Conservation (phyloP, 257 asterid genomes). For the Petunia secreta region DNA sequence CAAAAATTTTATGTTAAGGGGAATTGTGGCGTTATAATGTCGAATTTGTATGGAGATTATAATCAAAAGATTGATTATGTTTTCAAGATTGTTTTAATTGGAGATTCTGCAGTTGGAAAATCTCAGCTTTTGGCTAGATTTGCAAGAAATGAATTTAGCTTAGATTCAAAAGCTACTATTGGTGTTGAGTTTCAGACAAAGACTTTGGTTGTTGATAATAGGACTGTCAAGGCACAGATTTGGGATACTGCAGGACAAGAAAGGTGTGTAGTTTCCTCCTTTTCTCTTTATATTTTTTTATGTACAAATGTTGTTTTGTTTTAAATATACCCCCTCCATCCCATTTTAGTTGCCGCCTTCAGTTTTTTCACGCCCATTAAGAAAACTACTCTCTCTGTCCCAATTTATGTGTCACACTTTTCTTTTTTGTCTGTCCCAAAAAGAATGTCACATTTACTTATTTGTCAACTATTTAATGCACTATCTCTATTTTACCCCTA, state of each 20-base stretch:
- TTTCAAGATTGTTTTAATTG: constrained; percentile 78
- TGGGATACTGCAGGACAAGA: constrained; percentile 98
- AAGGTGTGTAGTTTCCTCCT: constrained; percentile 45
- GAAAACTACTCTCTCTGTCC: too few relatives aligned
- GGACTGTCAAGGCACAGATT: constrained; percentile 88
- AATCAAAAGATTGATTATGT: constrained; percentile 88
- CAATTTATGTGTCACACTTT: too few relatives aligned
- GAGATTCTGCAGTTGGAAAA: constrained; percentile 91
- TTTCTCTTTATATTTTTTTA: not conserved
- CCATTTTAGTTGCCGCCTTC: too few relatives aligned
- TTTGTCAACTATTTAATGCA: too few relatives aligned
- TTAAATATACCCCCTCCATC: too few relatives aligned
- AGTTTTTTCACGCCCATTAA: too few relatives aligned
- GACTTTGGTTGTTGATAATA: constrained; percentile 67
- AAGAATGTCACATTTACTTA: too few relatives aligned
- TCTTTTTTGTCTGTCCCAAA: too few relatives aligned
- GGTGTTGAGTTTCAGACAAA: constrained; percentile 93
- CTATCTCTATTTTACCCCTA: too few relatives aligned
- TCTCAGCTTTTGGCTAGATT: constrained; percentile 85
- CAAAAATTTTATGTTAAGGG: constrained; percentile 18
- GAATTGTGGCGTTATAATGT: constrained; percentile 44
- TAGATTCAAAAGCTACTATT: constrained; percentile 85
- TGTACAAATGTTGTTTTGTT: not conserved
- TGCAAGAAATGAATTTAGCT: constrained; percentile 81
- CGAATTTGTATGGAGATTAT: constrained; percentile 68